Evolutionary conservation across 495 filamentous ascomycete genomes (phyloP).

Genomic region (Aspergillus kassunensis): DNA sequence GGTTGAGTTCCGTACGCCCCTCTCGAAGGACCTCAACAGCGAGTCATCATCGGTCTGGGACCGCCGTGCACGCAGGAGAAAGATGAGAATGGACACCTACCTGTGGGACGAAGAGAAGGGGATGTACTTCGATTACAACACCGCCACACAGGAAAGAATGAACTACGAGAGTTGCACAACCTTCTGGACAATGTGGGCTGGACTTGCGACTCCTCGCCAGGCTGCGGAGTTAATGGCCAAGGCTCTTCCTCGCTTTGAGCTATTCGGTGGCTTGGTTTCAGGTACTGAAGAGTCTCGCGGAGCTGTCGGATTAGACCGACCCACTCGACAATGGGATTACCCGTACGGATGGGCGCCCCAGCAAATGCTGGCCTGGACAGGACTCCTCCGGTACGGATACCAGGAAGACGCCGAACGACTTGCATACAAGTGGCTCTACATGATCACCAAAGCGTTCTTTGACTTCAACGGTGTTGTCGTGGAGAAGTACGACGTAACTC

Average conservation of each 20-base stretch:
- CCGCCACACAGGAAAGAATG: conserved; percentile 67
- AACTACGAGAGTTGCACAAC: conserved; percentile 84
- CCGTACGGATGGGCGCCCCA: conserved; percentile 98
- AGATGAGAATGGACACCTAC: conserved; percentile 78
- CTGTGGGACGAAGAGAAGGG: conserved; percentile 86
- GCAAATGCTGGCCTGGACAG: conserved; percentile 97
- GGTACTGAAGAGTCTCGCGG: conserved; percentile 86
- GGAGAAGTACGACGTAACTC: conserved; percentile 97
- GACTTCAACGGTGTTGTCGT: conserved; percentile 97
- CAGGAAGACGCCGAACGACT: conserved; percentile 81
- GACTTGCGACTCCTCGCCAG: conserved; percentile 72
- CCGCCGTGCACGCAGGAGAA: conserved; percentile 73
- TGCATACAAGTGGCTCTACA: conserved; percentile 93
- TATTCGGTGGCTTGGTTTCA: conserved; percentile 80
- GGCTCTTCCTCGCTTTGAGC: conserved; percentile 81
- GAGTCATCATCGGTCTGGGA: conserved; percentile 88
- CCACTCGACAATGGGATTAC: conserved; percentile 97
- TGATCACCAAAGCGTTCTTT: conserved; percentile 95
- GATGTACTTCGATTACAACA: conserved; percentile 97
- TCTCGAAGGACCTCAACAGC: conserved; percentile 54
- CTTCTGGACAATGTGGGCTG: conserved; percentile 97
- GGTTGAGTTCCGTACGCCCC: conserved; percentile 62
- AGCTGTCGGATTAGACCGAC: conserved; percentile 69
- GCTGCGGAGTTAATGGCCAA: conserved; percentile 70
- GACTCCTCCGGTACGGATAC: conserved; percentile 84